A percentile compares a stretch with the other conserved stretches of the same genome.
Conservation (phyloP, 169 alveolate genomes). For the Plasmodium inui region DNA sequence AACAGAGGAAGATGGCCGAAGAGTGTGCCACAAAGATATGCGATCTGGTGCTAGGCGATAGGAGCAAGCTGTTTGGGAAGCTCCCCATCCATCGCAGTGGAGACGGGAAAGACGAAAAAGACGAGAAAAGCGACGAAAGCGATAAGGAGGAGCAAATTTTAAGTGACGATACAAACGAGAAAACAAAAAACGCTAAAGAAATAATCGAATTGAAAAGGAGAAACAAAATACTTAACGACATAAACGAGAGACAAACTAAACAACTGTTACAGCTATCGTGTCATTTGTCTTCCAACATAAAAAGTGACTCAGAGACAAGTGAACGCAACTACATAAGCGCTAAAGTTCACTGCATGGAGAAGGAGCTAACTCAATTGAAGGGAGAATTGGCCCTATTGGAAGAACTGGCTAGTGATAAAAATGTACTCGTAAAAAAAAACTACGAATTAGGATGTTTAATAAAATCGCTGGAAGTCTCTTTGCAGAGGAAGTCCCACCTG, state of each 20-base stretch:
- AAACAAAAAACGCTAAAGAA: neutral
- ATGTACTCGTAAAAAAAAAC: slow-evolving; percentile 6
- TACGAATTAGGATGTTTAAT: slow-evolving; percentile 35
- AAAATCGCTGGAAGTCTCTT: neutral
- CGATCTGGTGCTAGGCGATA: too few relatives aligned
- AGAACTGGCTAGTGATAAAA: neutral
- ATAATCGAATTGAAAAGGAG: slow-evolving; percentile 7
- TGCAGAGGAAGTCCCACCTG: neutral
- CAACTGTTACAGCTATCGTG: slow-evolving; percentile 20
- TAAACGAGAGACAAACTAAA: slow-evolving; percentile 54
- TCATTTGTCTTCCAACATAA: slow-evolving; percentile 9
- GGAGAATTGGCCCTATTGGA: slow-evolving; percentile 18
- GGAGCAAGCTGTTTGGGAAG: too few relatives aligned
- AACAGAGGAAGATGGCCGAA: too few relatives aligned
- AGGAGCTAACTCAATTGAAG: neutral
- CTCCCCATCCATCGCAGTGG: too few relatives aligned
- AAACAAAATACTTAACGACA: slow-evolving; percentile 30
- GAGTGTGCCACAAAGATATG: too few relatives aligned
- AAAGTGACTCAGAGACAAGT: neutral
- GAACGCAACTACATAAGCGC: neutral
- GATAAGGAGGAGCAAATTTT: too few relatives aligned
- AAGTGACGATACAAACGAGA: too few relatives aligned
- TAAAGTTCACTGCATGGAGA: slow-evolving; percentile 13
- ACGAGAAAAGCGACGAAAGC: too few relatives aligned
- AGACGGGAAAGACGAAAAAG: too few relatives aligned